Evolutionary conservation across 345 rosid genomes (phyloP).

Genomic region (Microcos paniculata): DNA sequence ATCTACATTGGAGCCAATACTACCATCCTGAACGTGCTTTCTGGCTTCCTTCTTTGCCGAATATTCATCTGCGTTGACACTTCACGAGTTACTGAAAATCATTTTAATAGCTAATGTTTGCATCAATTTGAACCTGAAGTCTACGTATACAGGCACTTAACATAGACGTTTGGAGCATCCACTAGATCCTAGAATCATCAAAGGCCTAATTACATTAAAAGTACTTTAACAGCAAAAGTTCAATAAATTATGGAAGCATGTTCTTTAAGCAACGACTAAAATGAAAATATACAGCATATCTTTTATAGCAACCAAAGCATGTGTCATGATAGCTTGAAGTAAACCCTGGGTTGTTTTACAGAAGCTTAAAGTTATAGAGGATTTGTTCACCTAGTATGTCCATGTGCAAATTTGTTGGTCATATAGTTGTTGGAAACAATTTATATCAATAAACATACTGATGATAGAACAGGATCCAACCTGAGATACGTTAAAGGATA

Average conservation of each 20-base stretch:
- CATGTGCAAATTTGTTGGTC: not conserved
- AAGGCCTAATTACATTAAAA: too few species aligned
- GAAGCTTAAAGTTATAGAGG: too few species aligned
- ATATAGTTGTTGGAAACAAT: not conserved
- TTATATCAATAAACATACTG: not conserved
- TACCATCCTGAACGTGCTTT: conserved; percentile 47
- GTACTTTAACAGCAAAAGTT: too few species aligned
- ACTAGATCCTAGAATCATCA: too few species aligned
- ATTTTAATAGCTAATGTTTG: not conserved
- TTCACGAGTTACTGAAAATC: not conserved
- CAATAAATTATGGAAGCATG: too few species aligned
- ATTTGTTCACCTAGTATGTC: not conserved
- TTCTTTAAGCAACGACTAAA: too few species aligned
- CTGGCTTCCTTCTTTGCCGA: conserved; percentile 79
- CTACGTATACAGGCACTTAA: too few species aligned
- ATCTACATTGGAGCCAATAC: conserved; percentile 69
- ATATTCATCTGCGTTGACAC: conserved; percentile 51
- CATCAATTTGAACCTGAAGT: too few species aligned
- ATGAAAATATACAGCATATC: too few species aligned
- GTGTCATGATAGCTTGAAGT: not conserved
- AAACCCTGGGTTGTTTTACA: not conserved
- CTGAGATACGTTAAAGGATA: conserved; percentile 5
- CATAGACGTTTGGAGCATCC: too few species aligned
- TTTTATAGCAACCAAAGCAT: too few species aligned
- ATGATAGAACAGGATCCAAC: not conserved